Conservation (phyloP, 129 eudicot genomes). For the Flaveria robusta region DNA sequence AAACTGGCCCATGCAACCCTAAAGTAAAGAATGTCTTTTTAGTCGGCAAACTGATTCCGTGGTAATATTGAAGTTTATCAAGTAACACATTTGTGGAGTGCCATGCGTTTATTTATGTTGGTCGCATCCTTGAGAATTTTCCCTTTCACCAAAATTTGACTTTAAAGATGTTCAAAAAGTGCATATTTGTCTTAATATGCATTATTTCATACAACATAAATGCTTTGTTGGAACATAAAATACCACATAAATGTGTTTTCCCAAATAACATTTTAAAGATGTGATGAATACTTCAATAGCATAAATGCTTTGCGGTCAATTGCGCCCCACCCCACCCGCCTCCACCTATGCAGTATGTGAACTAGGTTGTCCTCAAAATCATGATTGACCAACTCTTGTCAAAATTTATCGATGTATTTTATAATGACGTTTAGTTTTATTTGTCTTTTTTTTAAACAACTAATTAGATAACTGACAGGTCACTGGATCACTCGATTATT, state of each 20-base stretch:
- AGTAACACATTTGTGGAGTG: background rate
- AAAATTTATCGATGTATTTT: no score
- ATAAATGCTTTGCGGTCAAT: background rate
- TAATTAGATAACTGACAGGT: no score
- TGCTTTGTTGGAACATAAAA: slow-evolving; percentile 7
- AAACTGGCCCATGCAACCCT: no score
- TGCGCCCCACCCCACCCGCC: background rate
- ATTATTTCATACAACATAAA: slow-evolving; percentile 10
- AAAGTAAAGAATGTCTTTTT: no score
- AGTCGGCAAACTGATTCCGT: background rate
- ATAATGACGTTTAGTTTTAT: background rate
- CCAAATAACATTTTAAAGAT: background rate
- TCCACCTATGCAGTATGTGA: background rate
- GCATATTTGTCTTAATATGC: slow-evolving; percentile 28
- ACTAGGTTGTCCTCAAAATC: background rate
- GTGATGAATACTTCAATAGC: background rate
- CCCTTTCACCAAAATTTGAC: slow-evolving; percentile 13
- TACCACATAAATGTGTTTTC: background rate
- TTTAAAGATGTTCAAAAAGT: slow-evolving; percentile 19
- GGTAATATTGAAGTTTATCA: background rate
- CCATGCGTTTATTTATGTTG: background rate
- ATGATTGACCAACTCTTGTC: background rate
- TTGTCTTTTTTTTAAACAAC: no score
- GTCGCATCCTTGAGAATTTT: no score
- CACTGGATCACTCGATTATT: no score